Evolutionary conservation across 2,329 filamentous ascomycete genomes (phyloP).

Genomic region (Colletotrichum agaves): DNA sequence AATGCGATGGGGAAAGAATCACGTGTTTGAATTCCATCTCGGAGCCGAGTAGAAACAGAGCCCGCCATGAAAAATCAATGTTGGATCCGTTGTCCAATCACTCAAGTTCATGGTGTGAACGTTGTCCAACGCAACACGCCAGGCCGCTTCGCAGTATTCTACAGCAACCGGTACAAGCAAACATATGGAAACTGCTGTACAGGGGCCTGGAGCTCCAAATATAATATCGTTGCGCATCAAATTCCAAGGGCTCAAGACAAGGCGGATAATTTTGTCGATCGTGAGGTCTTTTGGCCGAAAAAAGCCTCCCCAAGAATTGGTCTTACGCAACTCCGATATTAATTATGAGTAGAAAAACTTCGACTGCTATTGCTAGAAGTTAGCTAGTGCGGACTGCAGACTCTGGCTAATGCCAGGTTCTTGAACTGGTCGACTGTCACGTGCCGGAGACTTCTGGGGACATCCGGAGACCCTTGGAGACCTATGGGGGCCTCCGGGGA

Average conservation of each 20-base stretch:
- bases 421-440: neutral
- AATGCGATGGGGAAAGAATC: too few relatives aligned
- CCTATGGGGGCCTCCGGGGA: too few relatives aligned
- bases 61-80: neutral
- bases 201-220: neutral
- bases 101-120: slow-evolving; percentile 17
- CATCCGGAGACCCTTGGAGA: too few relatives aligned
- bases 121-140: neutral
- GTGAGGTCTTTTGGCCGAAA: slow-evolving; percentile 6
- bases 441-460: too few relatives aligned
- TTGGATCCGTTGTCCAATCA: slow-evolving; percentile 1
- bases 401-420: slow-evolving; percentile 1
- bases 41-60: too few relatives aligned
- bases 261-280: slow-evolving; percentile 12
- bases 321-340: slow-evolving; percentile 20
- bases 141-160: slow-evolving; percentile 3
- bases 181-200: slow-evolving; percentile 2
- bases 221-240: neutral
- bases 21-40: neutral
- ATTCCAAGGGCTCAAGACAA: slow-evolving; percentile 16
- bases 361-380: slow-evolving; percentile 85
- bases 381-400: slow-evolving; percentile 75
- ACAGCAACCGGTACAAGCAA: slow-evolving; percentile 15
- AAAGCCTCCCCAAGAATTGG: slow-evolving; percentile 8
- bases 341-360: slow-evolving; percentile 71